Conservation (phyloP, 2,329 filamentous ascomycete genomes). For the Penicillium sp. region DNA sequence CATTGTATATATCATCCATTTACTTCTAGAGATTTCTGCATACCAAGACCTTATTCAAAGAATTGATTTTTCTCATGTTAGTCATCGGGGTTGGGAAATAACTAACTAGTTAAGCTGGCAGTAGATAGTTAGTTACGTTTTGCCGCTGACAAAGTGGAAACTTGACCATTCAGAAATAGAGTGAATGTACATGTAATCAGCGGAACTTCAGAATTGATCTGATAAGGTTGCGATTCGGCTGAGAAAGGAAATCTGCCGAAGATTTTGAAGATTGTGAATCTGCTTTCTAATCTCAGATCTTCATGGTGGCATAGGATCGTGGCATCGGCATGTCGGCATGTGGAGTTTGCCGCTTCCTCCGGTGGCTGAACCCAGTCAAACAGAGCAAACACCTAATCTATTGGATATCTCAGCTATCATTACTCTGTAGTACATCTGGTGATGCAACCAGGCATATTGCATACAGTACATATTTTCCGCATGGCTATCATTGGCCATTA, state of each 20-base stretch:
- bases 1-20: slow-evolving; percentile 1
- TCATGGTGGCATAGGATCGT: not conserved
- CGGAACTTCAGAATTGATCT: not conserved
- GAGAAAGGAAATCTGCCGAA: not conserved
- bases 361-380: not conserved
- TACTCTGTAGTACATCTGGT: not conserved
- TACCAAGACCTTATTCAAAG: not conserved
- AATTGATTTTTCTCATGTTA: not conserved
- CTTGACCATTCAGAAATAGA: not conserved
- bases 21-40: not conserved
- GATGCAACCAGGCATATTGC: not conserved
- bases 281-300: not conserved
- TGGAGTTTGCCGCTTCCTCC: not conserved
- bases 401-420: not conserved
- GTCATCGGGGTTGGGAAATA: not conserved
- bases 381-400: not conserved
- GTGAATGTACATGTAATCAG: not conserved
- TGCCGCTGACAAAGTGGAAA: not conserved
- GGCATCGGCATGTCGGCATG: not conserved
- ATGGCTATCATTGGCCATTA: not conserved
- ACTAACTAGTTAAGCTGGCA: not conserved
- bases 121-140: too few relatives aligned
- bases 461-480: not conserved
- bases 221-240: not conserved
- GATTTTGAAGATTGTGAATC: not conserved